Conservation (phyloP, 2,329 filamentous ascomycete species). For the Colletotrichum filicis region DNA sequence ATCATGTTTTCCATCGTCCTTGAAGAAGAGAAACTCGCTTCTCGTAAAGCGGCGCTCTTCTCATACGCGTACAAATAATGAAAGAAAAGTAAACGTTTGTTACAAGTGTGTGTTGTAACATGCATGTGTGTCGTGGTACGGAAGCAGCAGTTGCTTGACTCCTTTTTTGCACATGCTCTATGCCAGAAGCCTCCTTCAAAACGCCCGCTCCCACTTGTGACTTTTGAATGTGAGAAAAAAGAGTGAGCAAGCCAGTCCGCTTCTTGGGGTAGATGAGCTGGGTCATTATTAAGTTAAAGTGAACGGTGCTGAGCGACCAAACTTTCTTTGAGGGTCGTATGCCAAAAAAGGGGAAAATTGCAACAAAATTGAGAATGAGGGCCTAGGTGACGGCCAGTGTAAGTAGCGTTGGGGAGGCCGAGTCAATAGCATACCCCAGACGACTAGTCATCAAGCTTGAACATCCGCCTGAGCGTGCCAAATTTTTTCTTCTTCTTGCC, state of each 20-base stretch:
- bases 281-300: background rate
- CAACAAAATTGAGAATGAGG: background rate
- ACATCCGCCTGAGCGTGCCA: conserved; percentile 71
- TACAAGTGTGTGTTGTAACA: background rate
- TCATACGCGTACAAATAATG: background rate
- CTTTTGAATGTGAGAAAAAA: background rate
- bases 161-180: background rate
- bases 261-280: background rate
- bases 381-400: too few species aligned
- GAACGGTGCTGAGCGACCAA: background rate
- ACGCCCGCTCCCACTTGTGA: conserved; percentile 10
- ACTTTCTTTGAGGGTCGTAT: background rate
- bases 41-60: background rate
- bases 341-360: background rate
- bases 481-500: conserved; percentile 73
- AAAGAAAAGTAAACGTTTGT: background rate
- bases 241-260: background rate
- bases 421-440: background rate
- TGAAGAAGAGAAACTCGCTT: background rate
- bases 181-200: background rate
- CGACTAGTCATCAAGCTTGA: conserved; percentile 60
- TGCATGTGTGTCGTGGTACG: background rate
- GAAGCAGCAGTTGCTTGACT: background rate
- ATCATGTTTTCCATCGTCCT: background rate
- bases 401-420: too few species aligned